Evolutionary conservation across 805 yeast genomes (phyloP), one percentile per base, ranked within the genome.

Genomic region (Kazachstania psychrophila): DNA sequence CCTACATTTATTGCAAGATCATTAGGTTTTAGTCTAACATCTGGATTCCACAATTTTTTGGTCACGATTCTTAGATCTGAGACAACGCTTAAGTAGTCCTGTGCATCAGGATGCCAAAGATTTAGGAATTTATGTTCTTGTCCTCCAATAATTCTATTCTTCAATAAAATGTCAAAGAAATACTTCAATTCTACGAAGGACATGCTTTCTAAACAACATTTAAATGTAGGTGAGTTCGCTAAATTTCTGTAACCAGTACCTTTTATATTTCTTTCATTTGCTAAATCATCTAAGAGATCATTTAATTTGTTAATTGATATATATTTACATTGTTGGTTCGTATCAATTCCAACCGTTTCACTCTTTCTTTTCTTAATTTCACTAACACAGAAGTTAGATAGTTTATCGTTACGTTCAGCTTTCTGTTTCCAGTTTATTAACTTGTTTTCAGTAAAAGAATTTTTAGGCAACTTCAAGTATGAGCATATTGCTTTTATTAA

Each of bases 81-180:
- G 3, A 86, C 81, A 6, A 82, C 75, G 40, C 77, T 73, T 42
- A 68, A 74, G 19, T 83, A 69, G 3, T 68, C 69, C 8, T 68
- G 62, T 0, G 94, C 89, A 54, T 85, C 88, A 0, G 87, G 86
- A 56, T 86, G 94, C 84, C 88, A 87, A 20, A 61, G 47, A 5
- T 58, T 48, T 33, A 86, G 60, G 38, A 86, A 67, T 10, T 68
- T 59, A 20, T 69, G 66, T 46, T 83, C 89, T 40, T 77, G 67
- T 7, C 75, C 69, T 4, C 77, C 71, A n/a, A 83, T 58, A n/a
- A 77, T 66, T 32, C 72, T 68, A 42, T 64, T 57, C 59, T 75
- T 77, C 36, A 87, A 58, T 3, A 88, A 54, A 9, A 82, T 78
- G 38, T 77, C 74, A 40, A 85, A 66, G 27, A 86, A 62, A 72